These are phyloP conservation scores for Chytriomyces hyalinus DNA, from an alignment of 192 early-diverging fungal species.

Conservation along the genomic window DNA sequence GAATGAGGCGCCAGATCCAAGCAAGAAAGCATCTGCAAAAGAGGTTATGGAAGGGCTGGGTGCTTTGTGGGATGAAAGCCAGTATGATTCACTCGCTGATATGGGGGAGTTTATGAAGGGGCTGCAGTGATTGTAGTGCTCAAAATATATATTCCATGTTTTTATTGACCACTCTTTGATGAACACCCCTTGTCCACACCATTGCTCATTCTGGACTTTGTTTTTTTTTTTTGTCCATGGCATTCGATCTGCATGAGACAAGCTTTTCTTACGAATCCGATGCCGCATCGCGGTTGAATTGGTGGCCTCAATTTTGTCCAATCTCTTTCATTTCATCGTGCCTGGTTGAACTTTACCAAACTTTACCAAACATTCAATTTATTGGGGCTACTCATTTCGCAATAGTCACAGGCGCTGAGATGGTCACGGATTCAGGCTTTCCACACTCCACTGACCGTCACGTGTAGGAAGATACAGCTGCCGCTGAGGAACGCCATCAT, in stretches of 20 bases:
- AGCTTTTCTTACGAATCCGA: background rate
- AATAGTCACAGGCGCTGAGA: too few relatives aligned
- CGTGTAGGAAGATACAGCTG: slow-evolving; percentile 31
- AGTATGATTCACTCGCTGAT: slow-evolving; percentile 53
- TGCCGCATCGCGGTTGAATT: background rate
- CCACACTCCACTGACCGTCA: slow-evolving; percentile 41
- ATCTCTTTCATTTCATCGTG: background rate
- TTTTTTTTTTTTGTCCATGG: background rate
- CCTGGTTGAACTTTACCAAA: background rate
- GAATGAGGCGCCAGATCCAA: slow-evolving; percentile 35
- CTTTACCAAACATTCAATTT: background rate
- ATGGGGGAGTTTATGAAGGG: slow-evolving; percentile 31
- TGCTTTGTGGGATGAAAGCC: slow-evolving; percentile 86
- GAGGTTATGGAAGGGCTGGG: slow-evolving; percentile 78
- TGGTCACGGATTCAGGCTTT: slow-evolving; percentile 45
- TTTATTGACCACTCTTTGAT: too few relatives aligned
- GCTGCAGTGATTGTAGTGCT: background rate
- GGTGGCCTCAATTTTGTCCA: background rate
- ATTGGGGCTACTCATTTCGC: background rate
- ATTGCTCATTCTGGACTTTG: background rate
- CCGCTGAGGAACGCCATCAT: slow-evolving; percentile 35
- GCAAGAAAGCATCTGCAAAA: slow-evolving; percentile 67
- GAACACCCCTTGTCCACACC: background rate
- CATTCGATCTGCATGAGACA: background rate
- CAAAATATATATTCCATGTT: too few relatives aligned